Conservation (phyloP, 441 rosid genomes). For the Bruguiera hainesii region DNA sequence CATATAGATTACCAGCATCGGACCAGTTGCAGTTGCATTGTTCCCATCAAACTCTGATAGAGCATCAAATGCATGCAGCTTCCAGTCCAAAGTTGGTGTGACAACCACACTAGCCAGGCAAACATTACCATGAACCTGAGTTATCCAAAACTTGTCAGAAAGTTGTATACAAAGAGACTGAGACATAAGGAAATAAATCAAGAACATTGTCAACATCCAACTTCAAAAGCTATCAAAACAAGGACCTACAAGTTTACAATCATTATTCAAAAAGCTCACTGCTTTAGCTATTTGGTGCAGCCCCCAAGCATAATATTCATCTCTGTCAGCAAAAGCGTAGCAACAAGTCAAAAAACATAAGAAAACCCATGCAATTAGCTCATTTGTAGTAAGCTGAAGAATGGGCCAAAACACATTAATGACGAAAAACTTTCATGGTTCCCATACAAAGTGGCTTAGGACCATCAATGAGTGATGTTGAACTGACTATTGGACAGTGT, state of each 20-base stretch:
- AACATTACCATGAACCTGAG: slow-evolving; percentile 98
- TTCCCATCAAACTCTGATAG: slow-evolving; percentile 92
- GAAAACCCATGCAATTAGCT: neutral
- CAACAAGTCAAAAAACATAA: neutral
- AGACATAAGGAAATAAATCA: neutral
- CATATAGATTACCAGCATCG: slow-evolving; percentile 87
- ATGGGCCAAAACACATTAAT: neutral
- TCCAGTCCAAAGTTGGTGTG: slow-evolving; percentile 97
- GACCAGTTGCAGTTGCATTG: slow-evolving; percentile 73
- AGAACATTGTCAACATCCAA: neutral
- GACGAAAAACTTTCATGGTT: neutral
- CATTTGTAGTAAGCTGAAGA: neutral
- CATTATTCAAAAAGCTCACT: slow-evolving; percentile 97
- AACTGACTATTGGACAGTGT: neutral
- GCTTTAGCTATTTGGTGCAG: slow-evolving; percentile 94
- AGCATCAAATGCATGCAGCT: slow-evolving; percentile 97
- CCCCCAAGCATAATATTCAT: slow-evolving; percentile 94
- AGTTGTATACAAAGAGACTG: neutral
- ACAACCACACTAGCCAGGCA: slow-evolving; percentile 95
- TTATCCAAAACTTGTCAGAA: slow-evolving; percentile 23
- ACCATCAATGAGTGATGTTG: neutral
- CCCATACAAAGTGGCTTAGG: neutral
- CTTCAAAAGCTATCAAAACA: neutral
- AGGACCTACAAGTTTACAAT: slow-evolving; percentile 89
- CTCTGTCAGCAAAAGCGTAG: slow-evolving; percentile 48